Evolutionary conservation across 345 rosid species (phyloP), one percentile per base, ranked within the genome.

Genomic region (Hevea brasiliensis): DNA sequence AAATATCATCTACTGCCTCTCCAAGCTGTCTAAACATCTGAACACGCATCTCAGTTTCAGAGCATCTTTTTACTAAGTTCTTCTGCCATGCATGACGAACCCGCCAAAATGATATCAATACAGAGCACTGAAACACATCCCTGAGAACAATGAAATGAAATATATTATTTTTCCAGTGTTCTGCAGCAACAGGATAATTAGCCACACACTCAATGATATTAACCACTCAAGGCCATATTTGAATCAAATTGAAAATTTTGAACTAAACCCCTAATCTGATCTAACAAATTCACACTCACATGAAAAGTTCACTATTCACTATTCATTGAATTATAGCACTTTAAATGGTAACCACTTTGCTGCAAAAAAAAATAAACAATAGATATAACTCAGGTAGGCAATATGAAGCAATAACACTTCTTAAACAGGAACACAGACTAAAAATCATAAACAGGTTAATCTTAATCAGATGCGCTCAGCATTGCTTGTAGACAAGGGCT

Each of bases 91-190:
- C 78, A 63, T 88, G 94, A 56, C 93, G 97, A 21, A 84, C 84
- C 70, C 97, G 86, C 99, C 99, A 95, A 79, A 89, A 87, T 47
- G 92, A 87, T 79, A 92, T 57, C 84, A 90, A 81, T 20, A 95
- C 87, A 7, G 97, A 79, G 79, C 99, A 92, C 76, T 92, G 94
- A 82, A 92, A 95, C 32, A 91, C 98, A 84, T 95, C 98, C 93
- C 97, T 92, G 89, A 79, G 50, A 45, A 76, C 69, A 83, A 72
- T 20, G 7, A 67, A 83, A 66, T 61, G 37, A 74, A 68, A 76
- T 12, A 62, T 5, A 37, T 67, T 24, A 41, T 4, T 32, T 32
- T 32, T 37, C 15, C 40, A 57, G 45, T 17, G 69, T 18, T 29
- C 35, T 60, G 24, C 20, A 64, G n/a, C 32, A 58, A 27, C 32